These are phyloP conservation scores for Dothistroma septosporum DNA, from an alignment of 2,329 filamentous ascomycete species.

Conservation along the genomic window DNA sequence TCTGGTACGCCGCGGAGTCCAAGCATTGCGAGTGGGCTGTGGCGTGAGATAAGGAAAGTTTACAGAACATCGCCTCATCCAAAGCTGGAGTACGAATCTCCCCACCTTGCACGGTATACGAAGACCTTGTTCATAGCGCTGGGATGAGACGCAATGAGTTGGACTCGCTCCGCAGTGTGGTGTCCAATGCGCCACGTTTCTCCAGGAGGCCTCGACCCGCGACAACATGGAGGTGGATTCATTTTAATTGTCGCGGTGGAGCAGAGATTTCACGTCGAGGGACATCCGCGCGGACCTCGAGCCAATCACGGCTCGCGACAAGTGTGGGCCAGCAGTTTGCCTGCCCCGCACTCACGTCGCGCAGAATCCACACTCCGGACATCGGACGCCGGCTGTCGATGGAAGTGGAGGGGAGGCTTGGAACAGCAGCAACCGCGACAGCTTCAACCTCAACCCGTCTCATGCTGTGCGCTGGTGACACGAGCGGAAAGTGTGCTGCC, in stretches of 20 bases:
- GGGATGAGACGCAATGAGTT: not conserved
- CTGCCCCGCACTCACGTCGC: not conserved
- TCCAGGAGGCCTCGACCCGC: not conserved
- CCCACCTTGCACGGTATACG: not conserved
- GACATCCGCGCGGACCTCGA: not conserved
- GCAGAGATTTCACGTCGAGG: not conserved
- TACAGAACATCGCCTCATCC: not conserved
- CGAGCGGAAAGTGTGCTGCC: not conserved
- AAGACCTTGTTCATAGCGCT: not conserved
- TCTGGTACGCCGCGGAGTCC: conserved; percentile 2
- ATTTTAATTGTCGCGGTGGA: not conserved
- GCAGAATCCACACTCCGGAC: not conserved
- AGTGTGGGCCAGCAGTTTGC: not conserved
- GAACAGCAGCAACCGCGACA: not conserved
- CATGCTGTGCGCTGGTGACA: not conserved
- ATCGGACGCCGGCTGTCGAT: not conserved
- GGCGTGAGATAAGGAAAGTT: conserved; percentile 7
- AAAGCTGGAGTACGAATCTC: conserved; percentile 1
- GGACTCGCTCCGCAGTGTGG: not conserved
- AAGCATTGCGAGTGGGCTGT: not conserved
- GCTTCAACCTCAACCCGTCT: not conserved
- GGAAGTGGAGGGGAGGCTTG: not conserved
- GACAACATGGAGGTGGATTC: not conserved
- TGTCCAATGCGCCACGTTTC: not conserved
- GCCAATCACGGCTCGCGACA: not conserved